phyloP scores from a whole-genome alignment of 305 asterid genomes.

The Rubia tinctorum region DNA sequence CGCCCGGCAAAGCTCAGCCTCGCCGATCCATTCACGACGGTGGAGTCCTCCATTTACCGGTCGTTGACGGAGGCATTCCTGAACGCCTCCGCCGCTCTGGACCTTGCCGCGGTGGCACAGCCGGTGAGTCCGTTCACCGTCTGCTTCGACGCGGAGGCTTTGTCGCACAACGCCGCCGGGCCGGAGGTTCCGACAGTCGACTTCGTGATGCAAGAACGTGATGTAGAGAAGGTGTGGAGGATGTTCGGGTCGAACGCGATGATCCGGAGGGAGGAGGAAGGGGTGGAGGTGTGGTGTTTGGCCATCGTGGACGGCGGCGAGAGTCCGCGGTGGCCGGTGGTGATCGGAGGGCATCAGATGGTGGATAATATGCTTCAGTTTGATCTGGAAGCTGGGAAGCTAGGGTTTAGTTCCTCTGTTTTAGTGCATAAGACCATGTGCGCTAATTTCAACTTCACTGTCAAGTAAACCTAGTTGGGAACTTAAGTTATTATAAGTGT shows the following conservation, averaged over 20 bases:
- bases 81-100: constrained; percentile 12
- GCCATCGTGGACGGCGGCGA: constrained; percentile 48
- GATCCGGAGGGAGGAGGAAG: constrained; percentile 14
- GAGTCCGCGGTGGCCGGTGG: constrained; percentile 25
- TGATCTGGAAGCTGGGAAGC: constrained; percentile 32
- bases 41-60: constrained; percentile 15
- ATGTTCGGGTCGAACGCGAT: constrained; percentile 20
- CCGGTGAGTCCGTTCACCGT: constrained; percentile 18
- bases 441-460: constrained; percentile 51
- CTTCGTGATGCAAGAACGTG: constrained; percentile 7
- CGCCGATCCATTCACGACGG: constrained; percentile 11
- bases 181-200: constrained; percentile 19
- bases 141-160: constrained; percentile 9
- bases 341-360: constrained; percentile 59
- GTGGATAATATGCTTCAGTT: constrained; percentile 47
- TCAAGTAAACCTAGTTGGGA: constrained; percentile 12
- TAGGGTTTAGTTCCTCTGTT: constrained; percentile 48
- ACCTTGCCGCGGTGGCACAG: constrained; percentile 12
- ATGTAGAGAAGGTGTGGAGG: constrained; percentile 12
- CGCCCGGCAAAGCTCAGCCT: constrained; percentile 15
- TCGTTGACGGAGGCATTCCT: constrained; percentile 8
- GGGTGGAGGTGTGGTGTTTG: constrained; percentile 20
- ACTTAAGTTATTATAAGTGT: not conserved
- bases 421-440: constrained; percentile 46
- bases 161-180: constrained; percentile 6